These are phyloP conservation scores for Kwoniella newhampshirensis DNA, from an alignment of 768 basidiomycete species.

Conservation along the genomic window DNA sequence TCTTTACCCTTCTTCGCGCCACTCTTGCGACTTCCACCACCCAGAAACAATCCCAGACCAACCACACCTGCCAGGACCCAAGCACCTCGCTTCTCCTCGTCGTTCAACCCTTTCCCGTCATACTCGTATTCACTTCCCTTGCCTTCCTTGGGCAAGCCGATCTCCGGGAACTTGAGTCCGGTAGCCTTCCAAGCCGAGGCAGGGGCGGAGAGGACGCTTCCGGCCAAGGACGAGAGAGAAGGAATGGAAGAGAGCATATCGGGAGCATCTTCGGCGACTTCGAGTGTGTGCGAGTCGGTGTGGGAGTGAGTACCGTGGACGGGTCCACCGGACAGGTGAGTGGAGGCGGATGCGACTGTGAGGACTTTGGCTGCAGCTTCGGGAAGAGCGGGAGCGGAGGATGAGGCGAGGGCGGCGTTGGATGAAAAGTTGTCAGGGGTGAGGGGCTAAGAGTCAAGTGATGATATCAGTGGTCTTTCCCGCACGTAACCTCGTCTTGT, in stretches of 20 bases:
- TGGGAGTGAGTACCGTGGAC: slow-evolving; percentile 55
- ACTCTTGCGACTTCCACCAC: slow-evolving; percentile 37
- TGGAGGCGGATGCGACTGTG: slow-evolving; percentile 58
- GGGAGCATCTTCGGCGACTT: slow-evolving; percentile 14
- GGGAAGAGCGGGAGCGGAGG: slow-evolving; percentile 24
- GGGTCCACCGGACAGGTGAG: slow-evolving; percentile 60
- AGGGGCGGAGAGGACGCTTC: slow-evolving; percentile 18
- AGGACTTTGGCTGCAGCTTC: slow-evolving; percentile 58
- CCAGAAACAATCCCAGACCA: slow-evolving; percentile 59
- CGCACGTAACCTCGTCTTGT: no score
- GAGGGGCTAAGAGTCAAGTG: slow-evolving; percentile 60
- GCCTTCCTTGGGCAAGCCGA: slow-evolving; percentile 27
- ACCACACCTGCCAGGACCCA: slow-evolving; percentile 59
- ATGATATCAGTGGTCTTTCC: neutral
- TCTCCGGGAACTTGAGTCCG: slow-evolving; percentile 30
- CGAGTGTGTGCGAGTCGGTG: slow-evolving; percentile 33
- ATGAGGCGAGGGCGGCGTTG: slow-evolving; percentile 40
- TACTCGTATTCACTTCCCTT: slow-evolving; percentile 31
- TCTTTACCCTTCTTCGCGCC: slow-evolving; percentile 1
- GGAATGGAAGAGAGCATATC: slow-evolving; percentile 24
- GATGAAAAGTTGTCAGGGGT: slow-evolving; percentile 64
- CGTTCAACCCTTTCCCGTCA: slow-evolving; percentile 43
- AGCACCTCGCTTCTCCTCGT: slow-evolving; percentile 59
- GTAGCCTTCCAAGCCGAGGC: slow-evolving; percentile 31
- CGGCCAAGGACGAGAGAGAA: slow-evolving; percentile 33